These are phyloP conservation scores for Penicillium sp. DNA, from an alignment of 2,329 filamentous ascomycete genomes.

Conservation along the genomic window DNA sequence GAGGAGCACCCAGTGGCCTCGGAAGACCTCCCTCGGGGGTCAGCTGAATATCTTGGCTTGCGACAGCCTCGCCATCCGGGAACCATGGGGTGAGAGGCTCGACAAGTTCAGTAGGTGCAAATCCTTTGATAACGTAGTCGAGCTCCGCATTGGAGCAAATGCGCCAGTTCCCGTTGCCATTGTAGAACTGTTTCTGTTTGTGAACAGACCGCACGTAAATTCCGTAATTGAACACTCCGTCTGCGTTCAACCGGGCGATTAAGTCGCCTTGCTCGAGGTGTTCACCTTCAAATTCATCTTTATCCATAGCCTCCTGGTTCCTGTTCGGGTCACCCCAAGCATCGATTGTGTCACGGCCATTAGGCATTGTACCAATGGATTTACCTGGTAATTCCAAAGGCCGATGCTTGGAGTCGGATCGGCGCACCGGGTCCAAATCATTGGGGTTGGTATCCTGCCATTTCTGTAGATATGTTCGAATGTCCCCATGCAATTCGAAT, in stretches of 20 bases:
- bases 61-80: slow-evolving; percentile 37
- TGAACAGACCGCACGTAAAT: slow-evolving; percentile 44
- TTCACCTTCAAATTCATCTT: slow-evolving; percentile 33
- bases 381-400: slow-evolving; percentile 8
- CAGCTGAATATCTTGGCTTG: slow-evolving; percentile 33
- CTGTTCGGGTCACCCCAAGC: slow-evolving; percentile 27
- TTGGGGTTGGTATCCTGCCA: slow-evolving; percentile 38
- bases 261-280: slow-evolving; percentile 44
- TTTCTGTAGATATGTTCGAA: slow-evolving; percentile 42
- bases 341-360: slow-evolving; percentile 30
- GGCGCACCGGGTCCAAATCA: slow-evolving; percentile 31
- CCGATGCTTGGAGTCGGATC: slow-evolving; percentile 19
- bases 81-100: slow-evolving; percentile 51
- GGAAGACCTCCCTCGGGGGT: slow-evolving; percentile 44
- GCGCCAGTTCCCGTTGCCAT: slow-evolving; percentile 44
- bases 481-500: slow-evolving; percentile 38
- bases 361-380: slow-evolving; percentile 36
- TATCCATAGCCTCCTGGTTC: slow-evolving; percentile 28
- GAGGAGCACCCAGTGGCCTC: slow-evolving; percentile 34
- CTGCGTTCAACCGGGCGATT: slow-evolving; percentile 33
- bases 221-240: slow-evolving; percentile 33
- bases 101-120: slow-evolving; percentile 47
- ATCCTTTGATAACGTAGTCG: slow-evolving; percentile 51
- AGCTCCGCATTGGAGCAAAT: slow-evolving; percentile 38
- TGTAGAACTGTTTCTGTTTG: slow-evolving; percentile 46